Percentiles rank a stretch among this genome's conserved stretches.
phyloP scores from a whole-genome alignment of 805 yeast species.

The Clavispora fructus region DNA sequence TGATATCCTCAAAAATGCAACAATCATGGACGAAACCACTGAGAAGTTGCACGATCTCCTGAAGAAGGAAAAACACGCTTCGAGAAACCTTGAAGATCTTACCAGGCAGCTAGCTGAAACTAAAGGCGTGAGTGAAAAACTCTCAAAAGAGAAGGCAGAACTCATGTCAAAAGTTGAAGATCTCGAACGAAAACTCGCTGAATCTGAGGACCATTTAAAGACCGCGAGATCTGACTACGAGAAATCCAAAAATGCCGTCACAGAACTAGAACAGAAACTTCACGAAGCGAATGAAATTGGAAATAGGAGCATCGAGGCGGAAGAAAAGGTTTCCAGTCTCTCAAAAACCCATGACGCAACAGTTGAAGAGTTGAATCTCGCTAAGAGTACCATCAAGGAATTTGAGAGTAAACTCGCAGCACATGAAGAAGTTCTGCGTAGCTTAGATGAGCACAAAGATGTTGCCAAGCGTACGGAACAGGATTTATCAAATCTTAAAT shows the following conservation, averaged over 20 bases:
- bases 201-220: neutral
- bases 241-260: neutral
- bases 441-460: conserved; percentile 8
- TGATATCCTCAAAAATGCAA: conserved; percentile 23
- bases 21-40: conserved; percentile 42
- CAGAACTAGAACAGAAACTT: neutral
- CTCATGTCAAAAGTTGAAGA: conserved; percentile 14
- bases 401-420: neutral
- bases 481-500: neutral
- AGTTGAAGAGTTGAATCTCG: neutral
- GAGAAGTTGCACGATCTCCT: conserved; percentile 35
- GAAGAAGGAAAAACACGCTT: conserved; percentile 31
- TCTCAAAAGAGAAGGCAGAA: conserved; percentile 27
- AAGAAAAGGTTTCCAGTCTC: neutral
- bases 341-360: neutral
- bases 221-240: neutral
- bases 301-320: conserved; percentile 1
- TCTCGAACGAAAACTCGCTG: neutral
- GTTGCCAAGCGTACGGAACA: neutral
- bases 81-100: conserved; percentile 24
- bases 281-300: conserved; percentile 14
- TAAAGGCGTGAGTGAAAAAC: conserved; percentile 25
- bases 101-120: conserved; percentile 24
- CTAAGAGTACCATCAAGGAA: neutral
- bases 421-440: conserved; percentile 10